Base-by-base conservation (phyloP, 441 rosid genomes). In the Adansonia rubrostipa region DNA sequence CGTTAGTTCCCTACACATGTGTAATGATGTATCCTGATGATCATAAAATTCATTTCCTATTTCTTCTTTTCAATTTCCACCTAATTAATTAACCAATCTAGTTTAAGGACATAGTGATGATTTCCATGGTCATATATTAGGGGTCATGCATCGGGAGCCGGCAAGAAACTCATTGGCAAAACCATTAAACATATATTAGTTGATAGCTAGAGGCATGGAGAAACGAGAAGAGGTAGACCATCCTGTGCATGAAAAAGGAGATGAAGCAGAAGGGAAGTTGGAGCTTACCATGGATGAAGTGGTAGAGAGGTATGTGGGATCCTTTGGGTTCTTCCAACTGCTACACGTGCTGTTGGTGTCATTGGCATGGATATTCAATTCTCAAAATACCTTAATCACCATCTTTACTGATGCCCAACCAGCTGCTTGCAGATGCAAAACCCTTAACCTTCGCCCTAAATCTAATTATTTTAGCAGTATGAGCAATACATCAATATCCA, bases 351-450 rank as follows among this genome's bases (percentile, higher is more conserved):
- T 90, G 3, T 71, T 93, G 78, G 94, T 88, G 19, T 92, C 94
- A 6, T 64, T 92, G 0, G 92, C 96, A 28, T 90, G 92, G 96
- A 71, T 86, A 54, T 90, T 93, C 14, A 92, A 92, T 80, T 85
- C 96, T 7, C 97, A 92, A 40, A 81, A 81, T 76, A 83, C 97
- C 19, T 81, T 93, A 44, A 56, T 84, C 22, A 88, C 92, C 44
- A 92, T 93, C 56, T 92, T 92, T 80, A 88, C 85, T 15, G 97
- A 93, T 7, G 92, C 94, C 9, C 86, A 82, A 48, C 94, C 92
- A 0, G 9, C 81, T 51, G 66, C 62, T 17, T 85, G 89, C 87
- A 81, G 78, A 75, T 83, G 87, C 78, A 81, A 78, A 68, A 15
- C 42, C 15, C 5, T 33, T 17, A 17, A 45, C 17, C 7, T 1